Percentiles rank a stretch among this genome's conserved stretches.
phyloP scores from a whole-genome alignment of 2,329 filamentous ascomycete species.

The Colletotrichum endophyticum region DNA sequence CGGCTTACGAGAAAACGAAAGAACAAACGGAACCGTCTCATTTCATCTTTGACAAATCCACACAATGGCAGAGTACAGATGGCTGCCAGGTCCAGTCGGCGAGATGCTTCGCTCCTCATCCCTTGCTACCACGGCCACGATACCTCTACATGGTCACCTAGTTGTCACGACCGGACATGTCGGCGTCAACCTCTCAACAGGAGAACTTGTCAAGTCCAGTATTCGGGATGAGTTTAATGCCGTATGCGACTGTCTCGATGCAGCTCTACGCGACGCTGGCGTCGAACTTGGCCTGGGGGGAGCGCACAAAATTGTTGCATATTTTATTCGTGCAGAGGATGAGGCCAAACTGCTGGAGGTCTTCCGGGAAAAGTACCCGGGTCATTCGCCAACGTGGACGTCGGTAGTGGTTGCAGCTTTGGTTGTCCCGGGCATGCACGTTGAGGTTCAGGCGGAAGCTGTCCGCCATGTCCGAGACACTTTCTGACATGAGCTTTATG shows the following conservation, averaged over 20 bases:
- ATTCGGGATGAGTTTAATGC: slow-evolving; percentile 21
- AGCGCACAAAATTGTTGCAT: slow-evolving; percentile 22
- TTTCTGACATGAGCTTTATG: neutral
- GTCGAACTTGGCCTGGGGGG: slow-evolving; percentile 10
- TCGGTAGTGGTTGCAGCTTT: slow-evolving; percentile 22
- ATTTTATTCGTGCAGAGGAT: slow-evolving; percentile 19
- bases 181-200: slow-evolving; percentile 20
- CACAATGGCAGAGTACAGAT: neutral
- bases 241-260: slow-evolving; percentile 21
- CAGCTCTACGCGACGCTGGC: slow-evolving; percentile 20
- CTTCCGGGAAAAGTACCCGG: slow-evolving; percentile 12
- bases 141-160: slow-evolving; percentile 10
- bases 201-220: slow-evolving; percentile 15
- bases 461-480: neutral
- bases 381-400: slow-evolving; percentile 19
- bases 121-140: slow-evolving; percentile 16
- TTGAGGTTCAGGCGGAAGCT: slow-evolving; percentile 22
- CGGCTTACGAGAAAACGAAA: neutral
- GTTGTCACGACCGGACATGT: slow-evolving; percentile 21
- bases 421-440: slow-evolving; percentile 21
- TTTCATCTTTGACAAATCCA: neutral
- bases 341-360: slow-evolving; percentile 14
- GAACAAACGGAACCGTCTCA: neutral
- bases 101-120: neutral
- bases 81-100: neutral